Evolutionary conservation across 805 yeast species (phyloP), one percentile per base, ranked within the genome.

Genomic region (Metschnikowia chrysomelidarum): DNA sequence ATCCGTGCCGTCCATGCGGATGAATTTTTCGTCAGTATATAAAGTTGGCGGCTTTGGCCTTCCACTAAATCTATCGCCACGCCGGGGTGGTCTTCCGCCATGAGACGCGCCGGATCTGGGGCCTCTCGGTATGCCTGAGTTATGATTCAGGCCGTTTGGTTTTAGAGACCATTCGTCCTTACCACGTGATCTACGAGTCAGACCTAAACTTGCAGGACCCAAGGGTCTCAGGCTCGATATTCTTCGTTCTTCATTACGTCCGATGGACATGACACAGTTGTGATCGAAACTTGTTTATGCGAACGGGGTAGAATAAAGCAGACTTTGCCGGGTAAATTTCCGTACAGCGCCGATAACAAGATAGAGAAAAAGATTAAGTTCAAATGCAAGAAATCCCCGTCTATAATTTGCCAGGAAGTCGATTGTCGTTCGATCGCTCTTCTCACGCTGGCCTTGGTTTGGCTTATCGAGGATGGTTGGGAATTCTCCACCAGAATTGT

Each of bases 1-100:
- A 38, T 64, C 55, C 2, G 69, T 62, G 5, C 70, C 72, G n/a
- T 17, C 21, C 30, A 28, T 32, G 7, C 19, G 30, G 12, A 17
- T 24, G n/a, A 19, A 15, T 21, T 24, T 29, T 11, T 27, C 15
- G 23, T 21, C 29, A 9, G n/a, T n/a, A 18, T 35, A n/a, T n/a
- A n/a, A n/a, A n/a, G n/a, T n/a, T n/a, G n/a, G n/a, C n/a, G n/a
- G n/a, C n/a, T n/a, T n/a, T n/a, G n/a, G n/a, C n/a, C n/a, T n/a
- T 7, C 29, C 33, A 8, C 26, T 10, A 10, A 15, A 13, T 18
- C 19, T 11, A 4, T 33, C 36, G 12, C 31, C 12, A 9, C 26
- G 29, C 12, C 38, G 19, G 13, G 28, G 15, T 9, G 33, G 9
- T 17, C 26, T 28, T n/a, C 27, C 31, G 4, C 21, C 19, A 5